Evolutionary conservation across 2,329 filamentous ascomycete species (phyloP).

Genomic region (Penicillium digitatum): DNA sequence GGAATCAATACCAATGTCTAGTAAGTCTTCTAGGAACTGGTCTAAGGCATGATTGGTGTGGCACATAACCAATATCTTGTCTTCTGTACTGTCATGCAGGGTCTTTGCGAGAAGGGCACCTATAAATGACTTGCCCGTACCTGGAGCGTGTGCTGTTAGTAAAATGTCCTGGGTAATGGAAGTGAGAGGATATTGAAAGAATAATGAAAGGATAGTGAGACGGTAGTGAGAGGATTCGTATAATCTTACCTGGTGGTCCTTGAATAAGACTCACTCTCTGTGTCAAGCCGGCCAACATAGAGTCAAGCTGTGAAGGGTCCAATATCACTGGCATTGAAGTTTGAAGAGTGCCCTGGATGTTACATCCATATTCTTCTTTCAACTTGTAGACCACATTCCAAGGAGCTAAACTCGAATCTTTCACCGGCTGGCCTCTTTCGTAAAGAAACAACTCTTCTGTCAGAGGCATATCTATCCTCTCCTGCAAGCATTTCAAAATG

Average conservation of each 20-base stretch:
- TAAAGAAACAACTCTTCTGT: constrained; percentile 50
- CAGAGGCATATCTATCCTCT: constrained; percentile 55
- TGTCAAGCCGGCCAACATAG: constrained; percentile 53
- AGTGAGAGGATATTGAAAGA: neutral
- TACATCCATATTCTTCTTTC: constrained; percentile 13
- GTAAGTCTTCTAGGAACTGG: constrained; percentile 63
- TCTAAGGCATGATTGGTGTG: constrained; percentile 70
- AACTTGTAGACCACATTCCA: constrained; percentile 16
- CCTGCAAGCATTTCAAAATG: constrained; percentile 57
- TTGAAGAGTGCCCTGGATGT: constrained; percentile 33
- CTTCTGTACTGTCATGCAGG: constrained; percentile 48
- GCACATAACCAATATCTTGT: constrained; percentile 60
- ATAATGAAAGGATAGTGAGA: neutral
- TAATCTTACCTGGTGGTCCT: constrained; percentile 62
- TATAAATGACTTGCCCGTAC: constrained; percentile 72
- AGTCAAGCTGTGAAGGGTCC: constrained; percentile 54
- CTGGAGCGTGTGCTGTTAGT: constrained; percentile 36
- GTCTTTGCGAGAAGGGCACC: constrained; percentile 60
- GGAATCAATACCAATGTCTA: constrained; percentile 54
- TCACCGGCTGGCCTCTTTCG: constrained; percentile 12
- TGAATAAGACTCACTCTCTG: constrained; percentile 61
- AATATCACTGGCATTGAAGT: constrained; percentile 37
- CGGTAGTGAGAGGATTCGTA: neutral
- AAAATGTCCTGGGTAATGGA: neutral
- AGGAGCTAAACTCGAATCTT: constrained; percentile 11